Percentiles rank a stretch among this genome's conserved stretches.
These are phyloP conservation scores for Paramyrothecium roridum DNA, from an alignment of 2,329 filamentous ascomycete genomes.

Conservation along the genomic window DNA sequence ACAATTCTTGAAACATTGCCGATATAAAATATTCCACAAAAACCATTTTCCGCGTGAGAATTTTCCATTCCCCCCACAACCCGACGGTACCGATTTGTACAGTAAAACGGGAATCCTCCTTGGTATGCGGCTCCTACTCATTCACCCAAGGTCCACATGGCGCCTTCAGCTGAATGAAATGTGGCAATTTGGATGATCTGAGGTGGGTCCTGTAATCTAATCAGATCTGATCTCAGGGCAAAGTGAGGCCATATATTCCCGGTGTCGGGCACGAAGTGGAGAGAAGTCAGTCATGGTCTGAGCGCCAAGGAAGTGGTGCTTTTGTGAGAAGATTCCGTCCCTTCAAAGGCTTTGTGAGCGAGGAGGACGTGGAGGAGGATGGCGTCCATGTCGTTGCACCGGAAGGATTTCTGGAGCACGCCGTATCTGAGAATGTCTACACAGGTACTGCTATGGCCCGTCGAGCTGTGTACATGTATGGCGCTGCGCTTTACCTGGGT, in stretches of 20 bases:
- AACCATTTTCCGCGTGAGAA: neutral
- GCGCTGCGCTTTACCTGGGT: conserved; percentile 20
- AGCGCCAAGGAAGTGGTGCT: neutral
- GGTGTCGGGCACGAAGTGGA: neutral
- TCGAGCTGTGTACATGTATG: conserved; percentile 37
- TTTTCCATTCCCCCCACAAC: neutral
- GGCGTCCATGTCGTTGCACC: conserved; percentile 26
- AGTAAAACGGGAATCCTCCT: neutral
- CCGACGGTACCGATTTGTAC: neutral
- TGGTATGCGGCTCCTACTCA: neutral
- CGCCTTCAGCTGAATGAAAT: neutral
- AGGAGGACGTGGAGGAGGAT: conserved; percentile 5
- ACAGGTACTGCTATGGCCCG: conserved; percentile 34
- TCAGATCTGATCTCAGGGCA: neutral
- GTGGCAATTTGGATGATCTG: neutral
- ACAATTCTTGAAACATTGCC: no score
- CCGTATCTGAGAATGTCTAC: conserved; percentile 34
- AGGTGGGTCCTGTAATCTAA: neutral
- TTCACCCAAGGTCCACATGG: neutral
- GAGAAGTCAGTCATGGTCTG: neutral
- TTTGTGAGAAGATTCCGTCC: no score
- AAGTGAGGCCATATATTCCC: neutral
- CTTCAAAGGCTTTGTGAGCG: neutral
- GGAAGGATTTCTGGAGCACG: conserved; percentile 33
- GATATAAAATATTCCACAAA: no score